A percentile compares a stretch with the other conserved stretches of the same genome.
These are phyloP conservation scores for Calonectria fujianensis DNA, from an alignment of 2,329 filamentous ascomycete species.

Conservation along the genomic window DNA sequence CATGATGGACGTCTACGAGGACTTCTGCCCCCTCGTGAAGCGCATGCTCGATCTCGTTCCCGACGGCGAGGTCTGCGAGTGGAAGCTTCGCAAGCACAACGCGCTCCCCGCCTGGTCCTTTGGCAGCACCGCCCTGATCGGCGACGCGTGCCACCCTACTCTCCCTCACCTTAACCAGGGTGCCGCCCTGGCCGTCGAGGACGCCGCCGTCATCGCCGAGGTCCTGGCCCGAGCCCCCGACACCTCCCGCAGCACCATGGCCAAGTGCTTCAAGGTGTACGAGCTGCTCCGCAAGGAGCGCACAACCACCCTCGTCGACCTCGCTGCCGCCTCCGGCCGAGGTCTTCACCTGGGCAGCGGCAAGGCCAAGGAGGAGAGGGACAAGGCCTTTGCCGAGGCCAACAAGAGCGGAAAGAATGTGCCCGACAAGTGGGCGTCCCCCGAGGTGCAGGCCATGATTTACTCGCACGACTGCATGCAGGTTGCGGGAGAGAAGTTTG, in stretches of 20 bases:
- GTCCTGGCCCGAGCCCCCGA: constrained; percentile 66
- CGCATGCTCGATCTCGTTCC: constrained; percentile 76
- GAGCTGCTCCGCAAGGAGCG: constrained; percentile 74
- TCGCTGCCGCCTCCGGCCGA: constrained; percentile 71
- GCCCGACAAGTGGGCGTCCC: constrained; percentile 82
- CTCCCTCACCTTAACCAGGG: constrained; percentile 80
- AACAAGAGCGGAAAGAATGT: constrained; percentile 68
- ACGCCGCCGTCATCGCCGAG: constrained; percentile 76
- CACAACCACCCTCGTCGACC: constrained; percentile 71
- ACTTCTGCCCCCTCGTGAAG: constrained; percentile 76
- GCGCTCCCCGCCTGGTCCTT: constrained; percentile 75
- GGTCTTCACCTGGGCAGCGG: constrained; percentile 74
- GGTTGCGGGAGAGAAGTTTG: constrained; percentile 71
- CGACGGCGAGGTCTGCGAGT: constrained; percentile 79
- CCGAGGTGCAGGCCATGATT: constrained; percentile 79
- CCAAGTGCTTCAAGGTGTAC: constrained; percentile 72
- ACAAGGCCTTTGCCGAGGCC: constrained; percentile 72
- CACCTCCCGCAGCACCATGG: constrained; percentile 62
- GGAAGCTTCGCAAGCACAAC: constrained; percentile 76
- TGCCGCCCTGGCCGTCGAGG: constrained; percentile 80
- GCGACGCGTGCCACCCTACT: constrained; percentile 80
- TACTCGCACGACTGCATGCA: constrained; percentile 78
- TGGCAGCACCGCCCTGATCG: constrained; percentile 74
- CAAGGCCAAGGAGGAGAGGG: constrained; percentile 73
- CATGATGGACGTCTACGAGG: constrained; percentile 77